Evolutionary conservation across 371 early-diverging fungal species (phyloP).

Genomic region (Mucor lusitanicus): DNA sequence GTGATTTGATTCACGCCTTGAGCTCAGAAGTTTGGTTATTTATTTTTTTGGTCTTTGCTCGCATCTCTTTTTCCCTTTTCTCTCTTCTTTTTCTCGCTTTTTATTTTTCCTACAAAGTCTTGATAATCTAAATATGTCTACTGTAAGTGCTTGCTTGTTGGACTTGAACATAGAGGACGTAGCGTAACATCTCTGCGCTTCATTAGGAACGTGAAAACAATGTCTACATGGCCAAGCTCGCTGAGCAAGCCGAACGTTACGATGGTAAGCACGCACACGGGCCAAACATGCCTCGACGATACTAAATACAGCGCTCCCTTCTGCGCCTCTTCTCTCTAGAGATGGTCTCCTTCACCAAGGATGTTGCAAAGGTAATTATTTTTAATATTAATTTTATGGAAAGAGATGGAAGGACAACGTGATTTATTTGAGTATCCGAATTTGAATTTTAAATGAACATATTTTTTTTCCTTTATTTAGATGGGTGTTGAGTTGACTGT

Average conservation of each 20-base stretch:
- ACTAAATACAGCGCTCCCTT: background rate
- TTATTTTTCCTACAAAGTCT: background rate
- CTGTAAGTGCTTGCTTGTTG: constrained; percentile 9
- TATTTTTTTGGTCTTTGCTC: constrained; percentile 39
- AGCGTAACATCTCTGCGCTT: background rate
- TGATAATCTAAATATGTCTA: constrained; percentile 10
- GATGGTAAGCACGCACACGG: constrained; percentile 53
- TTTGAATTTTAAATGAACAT: constrained; percentile 1
- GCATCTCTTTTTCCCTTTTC: constrained; percentile 1
- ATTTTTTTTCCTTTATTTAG: constrained; percentile 17
- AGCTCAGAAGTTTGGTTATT: constrained; percentile 65
- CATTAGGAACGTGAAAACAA: constrained; percentile 52
- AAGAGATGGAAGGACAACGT: constrained; percentile 1
- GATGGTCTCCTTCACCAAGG: constrained; percentile 96
- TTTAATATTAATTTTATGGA: background rate
- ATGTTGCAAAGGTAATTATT: constrained; percentile 58
- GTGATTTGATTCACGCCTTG: constrained; percentile 3
- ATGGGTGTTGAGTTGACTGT: constrained; percentile 82
- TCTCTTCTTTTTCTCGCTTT: background rate
- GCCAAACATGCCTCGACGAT: background rate
- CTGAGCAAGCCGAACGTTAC: constrained; percentile 99
- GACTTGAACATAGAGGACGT: background rate
- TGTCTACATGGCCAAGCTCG: constrained; percentile 95
- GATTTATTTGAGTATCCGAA: background rate
- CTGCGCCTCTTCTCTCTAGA: constrained; percentile 54